Conservation (phyloP, 768 basidiomycete species). For the Suillus bovinus region DNA sequence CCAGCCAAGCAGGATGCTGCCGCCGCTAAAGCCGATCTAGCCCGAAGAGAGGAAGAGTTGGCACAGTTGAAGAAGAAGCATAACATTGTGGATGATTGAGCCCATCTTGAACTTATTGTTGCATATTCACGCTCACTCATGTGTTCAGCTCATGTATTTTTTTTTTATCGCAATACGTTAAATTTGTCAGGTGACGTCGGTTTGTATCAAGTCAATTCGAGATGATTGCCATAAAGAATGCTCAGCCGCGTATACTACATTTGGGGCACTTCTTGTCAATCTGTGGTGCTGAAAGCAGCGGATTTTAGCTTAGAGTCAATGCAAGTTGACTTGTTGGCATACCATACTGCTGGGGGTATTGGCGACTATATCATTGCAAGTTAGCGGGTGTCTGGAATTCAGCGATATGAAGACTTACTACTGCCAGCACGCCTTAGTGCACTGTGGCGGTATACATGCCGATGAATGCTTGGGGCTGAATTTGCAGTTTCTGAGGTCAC, state of each 20-base stretch:
- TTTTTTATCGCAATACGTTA: not conserved
- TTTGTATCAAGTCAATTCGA: slow-evolving; percentile 10
- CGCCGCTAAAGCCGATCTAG: slow-evolving; percentile 89
- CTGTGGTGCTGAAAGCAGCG: slow-evolving; percentile 47
- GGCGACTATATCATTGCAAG: slow-evolving; percentile 40
- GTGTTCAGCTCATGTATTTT: slow-evolving; percentile 5
- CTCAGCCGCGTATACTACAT: slow-evolving; percentile 33
- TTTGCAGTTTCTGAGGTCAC: slow-evolving; percentile 58
- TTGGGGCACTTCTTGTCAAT: slow-evolving; percentile 58
- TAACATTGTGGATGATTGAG: slow-evolving; percentile 75
- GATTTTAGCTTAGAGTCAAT: slow-evolving; percentile 7
- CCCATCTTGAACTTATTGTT: slow-evolving; percentile 14
- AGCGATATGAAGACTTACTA: slow-evolving; percentile 47
- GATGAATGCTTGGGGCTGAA: slow-evolving; percentile 60
- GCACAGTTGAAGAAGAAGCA: slow-evolving; percentile 84
- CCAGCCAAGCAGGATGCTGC: slow-evolving; percentile 96
- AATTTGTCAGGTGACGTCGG: slow-evolving; percentile 8
- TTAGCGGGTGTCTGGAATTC: slow-evolving; percentile 13
- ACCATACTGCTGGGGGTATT: slow-evolving; percentile 70
- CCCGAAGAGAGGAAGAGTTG: slow-evolving; percentile 88
- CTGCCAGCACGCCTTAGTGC: slow-evolving; percentile 65
- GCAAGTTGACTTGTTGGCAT: slow-evolving; percentile 18
- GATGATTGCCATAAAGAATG: slow-evolving; percentile 8
- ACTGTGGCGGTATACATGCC: slow-evolving; percentile 50
- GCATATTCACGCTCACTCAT: slow-evolving; percentile 17